Conservation (phyloP, 2,329 filamentous ascomycete genomes). For the Akanthomyces muscarius region DNA sequence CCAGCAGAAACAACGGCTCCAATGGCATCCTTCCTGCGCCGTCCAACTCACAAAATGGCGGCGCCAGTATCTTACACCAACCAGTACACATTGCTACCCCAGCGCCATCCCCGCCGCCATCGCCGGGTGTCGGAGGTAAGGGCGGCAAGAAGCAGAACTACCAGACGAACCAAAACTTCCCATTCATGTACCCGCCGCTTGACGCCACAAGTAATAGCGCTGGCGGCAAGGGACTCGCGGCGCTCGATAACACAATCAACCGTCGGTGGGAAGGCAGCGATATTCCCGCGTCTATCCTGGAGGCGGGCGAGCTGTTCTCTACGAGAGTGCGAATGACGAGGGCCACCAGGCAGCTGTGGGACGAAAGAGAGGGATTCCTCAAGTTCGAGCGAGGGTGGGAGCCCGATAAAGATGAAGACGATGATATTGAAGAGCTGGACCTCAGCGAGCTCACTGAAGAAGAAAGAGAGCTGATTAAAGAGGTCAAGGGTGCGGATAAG, state of each 20-base stretch:
- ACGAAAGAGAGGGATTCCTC: slow-evolving; percentile 85
- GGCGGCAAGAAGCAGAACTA: slow-evolving; percentile 98
- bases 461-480: slow-evolving; percentile 40
- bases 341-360: slow-evolving; percentile 89
- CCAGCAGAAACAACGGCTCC: slow-evolving; percentile 55
- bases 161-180: slow-evolving; percentile 98
- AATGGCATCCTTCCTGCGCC: slow-evolving; percentile 59
- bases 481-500: slow-evolving; percentile 31
- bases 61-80: slow-evolving; percentile 84
- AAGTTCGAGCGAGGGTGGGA: slow-evolving; percentile 89
- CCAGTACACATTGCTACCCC: slow-evolving; percentile 98
- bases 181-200: slow-evolving; percentile 92
- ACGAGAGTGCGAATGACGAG: slow-evolving; percentile 86
- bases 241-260: slow-evolving; percentile 77
- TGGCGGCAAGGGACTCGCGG: slow-evolving; percentile 81
- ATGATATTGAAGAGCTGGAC: slow-evolving; percentile 46
- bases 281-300: slow-evolving; percentile 88
- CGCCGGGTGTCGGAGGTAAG: slow-evolving; percentile 80
- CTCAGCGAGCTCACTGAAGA: slow-evolving; percentile 41
- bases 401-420: slow-evolving; percentile 38
- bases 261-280: slow-evolving; percentile 91
- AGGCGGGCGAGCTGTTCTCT: slow-evolving; percentile 90
- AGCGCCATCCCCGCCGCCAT: slow-evolving; percentile 90
- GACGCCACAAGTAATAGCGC: slow-evolving; percentile 85
- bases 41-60: slow-evolving; percentile 51